Evolutionary conservation across 371 early-diverging fungal genomes (phyloP).

Genomic region (Umbelopsis sp.): DNA sequence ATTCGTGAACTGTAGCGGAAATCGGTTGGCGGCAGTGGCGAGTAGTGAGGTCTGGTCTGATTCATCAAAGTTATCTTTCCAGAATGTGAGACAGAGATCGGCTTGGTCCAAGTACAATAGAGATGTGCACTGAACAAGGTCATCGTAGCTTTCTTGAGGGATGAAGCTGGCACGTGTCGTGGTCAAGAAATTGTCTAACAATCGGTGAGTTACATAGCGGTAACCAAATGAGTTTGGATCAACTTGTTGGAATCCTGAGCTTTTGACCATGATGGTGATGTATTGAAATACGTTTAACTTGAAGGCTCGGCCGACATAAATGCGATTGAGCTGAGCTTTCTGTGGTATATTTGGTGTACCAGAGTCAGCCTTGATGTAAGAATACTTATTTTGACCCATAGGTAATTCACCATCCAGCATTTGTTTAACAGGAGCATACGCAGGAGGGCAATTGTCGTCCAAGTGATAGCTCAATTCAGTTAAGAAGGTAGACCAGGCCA

Average conservation of each 20-base stretch:
- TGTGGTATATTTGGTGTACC: slow-evolving; percentile 20
- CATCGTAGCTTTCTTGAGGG: slow-evolving; percentile 33
- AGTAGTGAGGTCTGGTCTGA: slow-evolving; percentile 29
- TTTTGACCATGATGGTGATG: slow-evolving; percentile 24
- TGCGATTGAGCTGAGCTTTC: slow-evolving; percentile 27
- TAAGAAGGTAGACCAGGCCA: slow-evolving; percentile 52
- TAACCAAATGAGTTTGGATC: slow-evolving; percentile 38
- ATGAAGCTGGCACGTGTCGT: slow-evolving; percentile 33
- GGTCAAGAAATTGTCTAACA: slow-evolving; percentile 38
- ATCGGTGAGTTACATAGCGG: slow-evolving; percentile 25
- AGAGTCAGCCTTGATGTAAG: slow-evolving; percentile 25
- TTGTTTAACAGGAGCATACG: slow-evolving; percentile 24
- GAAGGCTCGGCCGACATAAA: slow-evolving; percentile 38
- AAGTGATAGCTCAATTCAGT: slow-evolving; percentile 20
- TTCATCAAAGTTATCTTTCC: slow-evolving; percentile 30
- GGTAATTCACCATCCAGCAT: slow-evolving; percentile 24
- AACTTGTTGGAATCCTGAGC: slow-evolving; percentile 33
- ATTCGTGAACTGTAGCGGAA: slow-evolving; percentile 36
- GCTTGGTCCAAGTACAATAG: slow-evolving; percentile 35
- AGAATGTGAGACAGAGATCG: slow-evolving; percentile 34
- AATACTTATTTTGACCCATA: not conserved
- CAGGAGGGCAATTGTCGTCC: slow-evolving; percentile 18
- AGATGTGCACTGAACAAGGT: slow-evolving; percentile 28
- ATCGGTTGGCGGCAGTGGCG: slow-evolving; percentile 31
- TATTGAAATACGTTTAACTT: slow-evolving; percentile 38